These are phyloP conservation scores for Endotrypanum monterogeii DNA, from an alignment of 208 protist species.

Conservation along the genomic window DNA sequence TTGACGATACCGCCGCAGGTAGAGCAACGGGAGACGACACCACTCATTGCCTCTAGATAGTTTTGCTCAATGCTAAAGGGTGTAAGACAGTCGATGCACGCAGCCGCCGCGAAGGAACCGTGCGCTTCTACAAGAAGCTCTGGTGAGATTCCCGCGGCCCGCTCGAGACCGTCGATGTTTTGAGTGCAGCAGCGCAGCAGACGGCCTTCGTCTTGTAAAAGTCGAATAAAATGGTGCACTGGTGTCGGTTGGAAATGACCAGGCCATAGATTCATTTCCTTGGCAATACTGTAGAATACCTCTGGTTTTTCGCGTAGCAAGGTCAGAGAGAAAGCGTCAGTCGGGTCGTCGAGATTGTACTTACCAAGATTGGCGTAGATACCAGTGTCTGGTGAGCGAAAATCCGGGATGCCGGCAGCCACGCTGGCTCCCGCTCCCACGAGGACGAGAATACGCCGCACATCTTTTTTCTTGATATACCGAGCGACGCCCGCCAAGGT, in stretches of 20 bases:
- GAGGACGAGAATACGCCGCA: slow-evolving; percentile 89
- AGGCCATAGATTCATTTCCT: slow-evolving; percentile 88
- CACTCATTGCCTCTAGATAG: slow-evolving; percentile 37
- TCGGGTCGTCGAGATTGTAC: slow-evolving; percentile 91
- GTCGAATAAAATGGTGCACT: slow-evolving; percentile 93
- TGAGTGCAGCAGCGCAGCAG: slow-evolving; percentile 96
- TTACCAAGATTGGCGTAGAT: slow-evolving; percentile 90
- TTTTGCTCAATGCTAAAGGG: slow-evolving; percentile 51
- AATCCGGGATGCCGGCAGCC: slow-evolving; percentile 95
- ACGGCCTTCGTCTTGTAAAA: slow-evolving; percentile 90
- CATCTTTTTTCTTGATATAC: slow-evolving; percentile 66
- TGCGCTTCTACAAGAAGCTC: slow-evolving; percentile 95
- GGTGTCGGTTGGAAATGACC: slow-evolving; percentile 80
- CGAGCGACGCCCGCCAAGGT: slow-evolving; percentile 55
- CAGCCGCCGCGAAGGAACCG: slow-evolving; percentile 88
- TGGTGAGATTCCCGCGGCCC: slow-evolving; percentile 69
- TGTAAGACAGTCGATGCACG: slow-evolving; percentile 85
- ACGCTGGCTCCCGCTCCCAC: slow-evolving; percentile 93
- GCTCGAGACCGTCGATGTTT: slow-evolving; percentile 97
- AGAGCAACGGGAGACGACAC: slow-evolving; percentile 61
- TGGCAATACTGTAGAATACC: slow-evolving; percentile 92
- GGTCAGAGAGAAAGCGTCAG: slow-evolving; percentile 90
- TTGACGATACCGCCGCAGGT: slow-evolving; percentile 89
- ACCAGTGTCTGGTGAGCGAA: slow-evolving; percentile 92
- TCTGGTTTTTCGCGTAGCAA: slow-evolving; percentile 87